phyloP scores from a whole-genome alignment of 805 yeast genomes.

The Nakazawaea siamensis region DNA sequence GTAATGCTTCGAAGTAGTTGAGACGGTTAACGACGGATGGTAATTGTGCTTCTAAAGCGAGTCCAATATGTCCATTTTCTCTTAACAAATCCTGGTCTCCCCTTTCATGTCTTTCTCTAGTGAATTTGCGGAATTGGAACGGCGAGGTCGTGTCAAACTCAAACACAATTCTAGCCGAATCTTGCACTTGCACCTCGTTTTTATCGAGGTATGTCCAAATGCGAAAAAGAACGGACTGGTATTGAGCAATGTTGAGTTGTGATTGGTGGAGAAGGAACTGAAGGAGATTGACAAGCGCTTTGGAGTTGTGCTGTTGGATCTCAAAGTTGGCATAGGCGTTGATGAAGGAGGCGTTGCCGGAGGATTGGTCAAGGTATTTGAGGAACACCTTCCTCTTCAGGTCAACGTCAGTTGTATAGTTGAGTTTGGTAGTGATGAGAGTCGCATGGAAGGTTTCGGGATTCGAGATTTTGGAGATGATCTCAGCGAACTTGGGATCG shows the following conservation, averaged over 20 bases:
- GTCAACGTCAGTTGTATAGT: too few species aligned
- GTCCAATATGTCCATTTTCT: constrained; percentile 30
- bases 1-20: constrained; percentile 15
- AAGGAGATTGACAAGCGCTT: constrained; percentile 36
- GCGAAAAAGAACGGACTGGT: constrained; percentile 33
- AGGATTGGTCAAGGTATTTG: too few species aligned
- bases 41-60: too few species aligned
- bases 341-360: too few species aligned
- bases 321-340: constrained; percentile 46
- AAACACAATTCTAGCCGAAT: constrained; percentile 13
- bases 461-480: too few species aligned
- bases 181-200: constrained; percentile 9
- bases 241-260: too few species aligned
- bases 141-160: constrained; percentile 26
- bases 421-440: too few species aligned
- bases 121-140: constrained; percentile 21
- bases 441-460: too few species aligned
- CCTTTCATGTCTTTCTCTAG: constrained; percentile 21
- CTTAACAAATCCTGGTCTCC: constrained; percentile 19
- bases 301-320: constrained; percentile 31
- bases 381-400: too few species aligned
- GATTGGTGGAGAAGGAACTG: constrained; percentile 35
- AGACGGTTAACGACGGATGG: constrained; percentile 36
- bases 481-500: too few species aligned
- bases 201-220: constrained; percentile 25